Conservation (phyloP, 345 rosid species). For the Lenwebbia sp. region DNA sequence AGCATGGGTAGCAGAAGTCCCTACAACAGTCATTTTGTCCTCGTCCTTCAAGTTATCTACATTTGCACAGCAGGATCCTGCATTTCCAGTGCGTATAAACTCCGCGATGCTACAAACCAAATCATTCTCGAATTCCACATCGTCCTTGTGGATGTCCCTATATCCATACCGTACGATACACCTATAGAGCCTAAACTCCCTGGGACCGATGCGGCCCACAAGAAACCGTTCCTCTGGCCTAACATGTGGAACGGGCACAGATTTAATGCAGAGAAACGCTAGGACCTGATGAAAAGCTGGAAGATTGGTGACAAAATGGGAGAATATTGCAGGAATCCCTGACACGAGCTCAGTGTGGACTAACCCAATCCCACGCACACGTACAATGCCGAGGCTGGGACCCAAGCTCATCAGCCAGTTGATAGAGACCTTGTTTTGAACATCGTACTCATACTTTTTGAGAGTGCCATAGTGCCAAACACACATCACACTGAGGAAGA, state of each 20-base stretch:
- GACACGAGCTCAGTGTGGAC: slow-evolving; percentile 89
- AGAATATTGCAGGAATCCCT: slow-evolving; percentile 93
- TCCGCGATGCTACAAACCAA: slow-evolving; percentile 87
- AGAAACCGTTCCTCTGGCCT: slow-evolving; percentile 80
- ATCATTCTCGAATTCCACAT: slow-evolving; percentile 80
- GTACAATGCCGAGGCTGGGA: slow-evolving; percentile 76
- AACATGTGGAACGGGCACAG: slow-evolving; percentile 94
- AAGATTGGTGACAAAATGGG: slow-evolving; percentile 94
- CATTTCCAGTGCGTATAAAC: slow-evolving; percentile 50
- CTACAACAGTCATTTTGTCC: slow-evolving; percentile 64
- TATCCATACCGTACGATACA: slow-evolving; percentile 94
- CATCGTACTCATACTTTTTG: slow-evolving; percentile 77
- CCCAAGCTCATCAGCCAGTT: slow-evolving; percentile 82
- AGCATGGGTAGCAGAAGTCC: slow-evolving; percentile 54
- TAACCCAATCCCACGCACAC: slow-evolving; percentile 85
- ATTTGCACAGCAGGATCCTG: neutral
- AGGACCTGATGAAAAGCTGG: slow-evolving; percentile 96
- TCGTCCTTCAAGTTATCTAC: slow-evolving; percentile 32
- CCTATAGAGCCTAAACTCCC: slow-evolving; percentile 66
- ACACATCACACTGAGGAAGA: slow-evolving; percentile 73
- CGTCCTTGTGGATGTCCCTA: slow-evolving; percentile 85
- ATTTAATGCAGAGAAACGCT: slow-evolving; percentile 86
- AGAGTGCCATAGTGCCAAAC: slow-evolving; percentile 87
- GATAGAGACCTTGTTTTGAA: slow-evolving; percentile 88
- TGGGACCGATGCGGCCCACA: slow-evolving; percentile 71